A percentile compares a stretch with the other conserved stretches of the same genome.
Conservation (phyloP, 805 yeast genomes). For the Candida odintsovae region DNA sequence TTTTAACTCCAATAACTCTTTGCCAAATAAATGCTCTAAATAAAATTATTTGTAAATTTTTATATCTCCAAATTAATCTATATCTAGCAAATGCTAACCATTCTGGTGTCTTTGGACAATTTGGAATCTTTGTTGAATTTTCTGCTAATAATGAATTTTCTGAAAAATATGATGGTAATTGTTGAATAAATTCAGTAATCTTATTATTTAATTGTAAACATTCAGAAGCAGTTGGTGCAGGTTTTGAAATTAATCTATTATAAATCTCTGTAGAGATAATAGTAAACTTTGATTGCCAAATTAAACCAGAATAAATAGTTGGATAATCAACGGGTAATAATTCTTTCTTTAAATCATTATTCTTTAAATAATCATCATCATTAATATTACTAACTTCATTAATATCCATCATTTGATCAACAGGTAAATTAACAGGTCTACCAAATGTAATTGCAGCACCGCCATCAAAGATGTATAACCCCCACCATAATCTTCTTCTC, state of each 20-base stretch:
- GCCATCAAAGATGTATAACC: conserved; percentile 55
- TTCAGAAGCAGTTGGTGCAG: conserved; percentile 43
- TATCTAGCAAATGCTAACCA: conserved; percentile 53
- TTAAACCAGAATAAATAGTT: conserved; percentile 53
- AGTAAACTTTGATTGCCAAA: conserved; percentile 48
- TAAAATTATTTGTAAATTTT: conserved; percentile 47
- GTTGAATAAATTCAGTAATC: conserved; percentile 33
- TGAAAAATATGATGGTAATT: conserved; percentile 42
- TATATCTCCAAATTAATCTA: conserved; percentile 53
- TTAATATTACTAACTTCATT: conserved; percentile 44
- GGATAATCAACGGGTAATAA: conserved; percentile 31
- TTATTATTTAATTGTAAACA: conserved; percentile 42
- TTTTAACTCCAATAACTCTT: conserved; percentile 35
- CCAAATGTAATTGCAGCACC: conserved; percentile 63
- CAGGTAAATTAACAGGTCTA: conserved; percentile 52
- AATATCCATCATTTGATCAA: conserved; percentile 40
- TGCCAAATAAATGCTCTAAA: conserved; percentile 55
- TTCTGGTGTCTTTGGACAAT: conserved; percentile 28
- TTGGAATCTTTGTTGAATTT: conserved; percentile 18
- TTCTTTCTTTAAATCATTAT: conserved; percentile 13
- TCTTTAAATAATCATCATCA: conserved; percentile 30
- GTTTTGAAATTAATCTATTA: conserved; percentile 40
- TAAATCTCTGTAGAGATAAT: conserved; percentile 43
- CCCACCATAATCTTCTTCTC: conserved; percentile 66
- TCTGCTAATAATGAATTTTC: conserved; percentile 32